Evolutionary conservation across 768 basidiomycete genomes (phyloP), one percentile per base, ranked within the genome.

Genomic region (Dacryopinax spathularia): DNA sequence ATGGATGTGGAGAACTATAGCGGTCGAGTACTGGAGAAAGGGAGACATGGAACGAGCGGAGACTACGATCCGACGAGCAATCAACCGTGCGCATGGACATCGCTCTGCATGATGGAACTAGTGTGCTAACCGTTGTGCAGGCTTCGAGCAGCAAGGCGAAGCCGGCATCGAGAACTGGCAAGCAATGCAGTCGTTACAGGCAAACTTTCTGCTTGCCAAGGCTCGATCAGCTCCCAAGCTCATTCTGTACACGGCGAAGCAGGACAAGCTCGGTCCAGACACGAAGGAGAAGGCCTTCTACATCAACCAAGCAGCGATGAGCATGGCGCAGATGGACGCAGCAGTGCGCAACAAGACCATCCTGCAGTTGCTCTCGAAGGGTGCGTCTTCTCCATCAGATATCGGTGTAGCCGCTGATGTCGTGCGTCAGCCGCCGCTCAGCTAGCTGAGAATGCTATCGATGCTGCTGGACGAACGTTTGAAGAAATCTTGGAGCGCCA

Each of bases 1-100:
- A n/a, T 36, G 43, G 27, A 60, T 63, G 34, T 34, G 34, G 27
- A 66, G 68, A 13, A 84, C 83, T 66, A 79, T 94, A 22, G 91
- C 91, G 9, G 84, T 84, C 16, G 92, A 94, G 74, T 94, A 95
- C 70, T 91, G 91, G 88, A 77, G 87, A 66, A 81, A 84, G 68
- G 88, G 87, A 0, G 81, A 84, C 66, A 75, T 88, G 60, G 82
- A 84, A 27, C 85, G 83, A 7, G 91, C 91, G 13, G 87, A 92
- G 73, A 82, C 81, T 67, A 86, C 94, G 59, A 84, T 86, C 31
- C 74, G 77, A 33, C 78, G 81, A 60, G 92, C 73, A 39, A 67
- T 77, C 1, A 65, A 72, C 44, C 61, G 75, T 78, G 48, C 69
- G 71, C 65, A 66, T n/a, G 1, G 20, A 63, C 6, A 33, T 13